Base-by-base conservation (phyloP, 73 alveolate species). In the Paramecium sonneborni region DNA sequence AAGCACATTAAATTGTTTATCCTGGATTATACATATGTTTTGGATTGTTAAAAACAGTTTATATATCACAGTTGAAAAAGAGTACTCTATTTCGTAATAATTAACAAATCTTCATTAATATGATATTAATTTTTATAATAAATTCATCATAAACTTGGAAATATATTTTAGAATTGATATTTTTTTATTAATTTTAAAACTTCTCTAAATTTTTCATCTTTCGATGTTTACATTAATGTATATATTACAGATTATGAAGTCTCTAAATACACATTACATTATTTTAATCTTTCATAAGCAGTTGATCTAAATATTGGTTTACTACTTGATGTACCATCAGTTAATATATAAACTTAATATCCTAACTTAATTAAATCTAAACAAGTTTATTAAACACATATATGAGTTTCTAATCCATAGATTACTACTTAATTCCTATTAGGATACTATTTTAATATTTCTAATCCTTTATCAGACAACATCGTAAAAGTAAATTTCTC, bases 311-410 rank as follows among this genome's bases (percentile, higher is more conserved):
- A 68, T 52, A 85, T 15, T 11, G 85, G 76, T 21, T 56, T 85
- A 26, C 48, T 85, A 85, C 92, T 85, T 48, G 92, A 57, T 18
- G 76, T 85, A 46, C 92, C 92, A 85, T 85, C 92, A n/a, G 92
- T 55, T 86, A 85, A 85, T 30, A 85, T 18, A 34, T 85, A 76
- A 26, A 85, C 92, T 72, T 67, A 32, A 10, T 85, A 85, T n/a
- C 58, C 55, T 52, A 48, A 15, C 18, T 28, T 34, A 5, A 52
- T 57, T 2, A 39, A 20, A 76, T 76, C 84, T 28, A 67, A 67
- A 12, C 84, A 67, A 3, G 84, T 67, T 67, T 67, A 26, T 67
- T 67, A 32, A 26, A 67, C 84, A 67, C 84, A 67, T 14, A 67
- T 32, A 24, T 67, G 84, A 24, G 84, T 32, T 7, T 67, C 84